A percentile compares a stretch with the other conserved stretches of the same genome.
Conservation (phyloP, 2,329 filamentous ascomycete genomes). For the Trichocomaceae sp. region DNA sequence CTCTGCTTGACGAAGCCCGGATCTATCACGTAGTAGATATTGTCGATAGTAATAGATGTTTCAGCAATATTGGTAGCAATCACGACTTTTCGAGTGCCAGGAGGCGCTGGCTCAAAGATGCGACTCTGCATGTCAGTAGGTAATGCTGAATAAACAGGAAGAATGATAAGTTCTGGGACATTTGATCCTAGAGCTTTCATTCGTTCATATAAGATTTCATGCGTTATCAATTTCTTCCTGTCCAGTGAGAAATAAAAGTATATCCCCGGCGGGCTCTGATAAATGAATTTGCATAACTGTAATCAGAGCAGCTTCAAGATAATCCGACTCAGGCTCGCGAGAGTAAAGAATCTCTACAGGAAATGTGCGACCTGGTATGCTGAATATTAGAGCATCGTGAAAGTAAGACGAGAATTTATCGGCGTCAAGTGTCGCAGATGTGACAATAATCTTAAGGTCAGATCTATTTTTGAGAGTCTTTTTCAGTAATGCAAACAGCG, state of each 20-base stretch:
- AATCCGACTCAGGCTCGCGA: constrained; percentile 89
- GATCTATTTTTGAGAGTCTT: constrained; percentile 80
- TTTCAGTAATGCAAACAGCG: constrained; percentile 88
- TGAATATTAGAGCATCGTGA: constrained; percentile 91
- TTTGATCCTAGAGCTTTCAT: constrained; percentile 92
- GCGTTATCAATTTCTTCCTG: constrained; percentile 96
- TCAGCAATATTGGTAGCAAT: constrained; percentile 98
- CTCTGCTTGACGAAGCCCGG: constrained; percentile 97
- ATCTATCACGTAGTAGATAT: constrained; percentile 95
- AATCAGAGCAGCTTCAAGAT: constrained; percentile 85
- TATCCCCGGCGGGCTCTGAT: constrained; percentile 85
- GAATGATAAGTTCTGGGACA: constrained; percentile 83
- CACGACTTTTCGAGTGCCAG: constrained; percentile 83
- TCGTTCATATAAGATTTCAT: constrained; percentile 84
- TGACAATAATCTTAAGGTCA: constrained; percentile 92
- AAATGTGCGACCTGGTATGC: constrained; percentile 89
- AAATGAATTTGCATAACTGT: constrained; percentile 98
- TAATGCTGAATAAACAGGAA: constrained; percentile 93
- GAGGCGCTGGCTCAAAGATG: constrained; percentile 89
- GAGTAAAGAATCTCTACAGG: constrained; percentile 96
- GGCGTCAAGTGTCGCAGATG: constrained; percentile 90
- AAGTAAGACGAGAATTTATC: constrained; percentile 98
- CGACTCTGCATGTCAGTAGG: constrained; percentile 88
- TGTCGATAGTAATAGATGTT: constrained; percentile 95
- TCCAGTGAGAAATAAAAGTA: constrained; percentile 92